A percentile compares a stretch with the other conserved stretches of the same genome.
Evolutionary conservation across 2,329 filamentous ascomycete species (phyloP).

Genomic region (Coleophoma cylindrospora): DNA sequence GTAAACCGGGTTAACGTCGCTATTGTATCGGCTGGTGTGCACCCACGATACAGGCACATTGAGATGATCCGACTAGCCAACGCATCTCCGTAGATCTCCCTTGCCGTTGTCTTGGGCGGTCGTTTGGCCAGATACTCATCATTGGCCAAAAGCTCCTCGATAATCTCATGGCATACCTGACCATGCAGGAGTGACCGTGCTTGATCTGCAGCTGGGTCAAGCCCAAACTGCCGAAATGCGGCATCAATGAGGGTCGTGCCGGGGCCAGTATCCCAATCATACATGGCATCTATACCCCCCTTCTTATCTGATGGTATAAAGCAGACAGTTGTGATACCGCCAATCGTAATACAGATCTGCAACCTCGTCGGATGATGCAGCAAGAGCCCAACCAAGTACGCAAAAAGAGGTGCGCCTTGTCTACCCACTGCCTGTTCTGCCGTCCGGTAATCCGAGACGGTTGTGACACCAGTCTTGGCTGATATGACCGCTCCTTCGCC

Average conservation of each 20-base stretch:
- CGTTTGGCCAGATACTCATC: slow-evolving; percentile 20
- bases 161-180: slow-evolving; percentile 23
- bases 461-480: slow-evolving; percentile 27
- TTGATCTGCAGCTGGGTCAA: slow-evolving; percentile 22
- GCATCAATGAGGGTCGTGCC: slow-evolving; percentile 25
- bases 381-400: slow-evolving; percentile 24
- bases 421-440: slow-evolving; percentile 28
- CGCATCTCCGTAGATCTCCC: slow-evolving; percentile 25
- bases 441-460: slow-evolving; percentile 27
- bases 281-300: slow-evolving; percentile 27
- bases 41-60: slow-evolving; percentile 21
- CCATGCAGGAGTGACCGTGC: slow-evolving; percentile 16
- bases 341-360: slow-evolving; percentile 26
- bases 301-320: slow-evolving; percentile 25
- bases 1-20: slow-evolving; percentile 26
- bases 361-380: slow-evolving; percentile 24
- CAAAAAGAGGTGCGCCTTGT: slow-evolving; percentile 25
- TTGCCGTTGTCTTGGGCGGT: slow-evolving; percentile 26
- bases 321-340: slow-evolving; percentile 23
- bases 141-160: slow-evolving; percentile 22
- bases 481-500: slow-evolving; percentile 27
- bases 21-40: slow-evolving; percentile 22
- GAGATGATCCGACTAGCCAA: slow-evolving; percentile 22
- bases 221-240: slow-evolving; percentile 22
- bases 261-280: slow-evolving; percentile 28